Percentiles rank a stretch among this genome's conserved stretches.
These are phyloP conservation scores for Colletotrichum coccodes DNA, from an alignment of 2,329 filamentous ascomycete genomes.

Conservation along the genomic window DNA sequence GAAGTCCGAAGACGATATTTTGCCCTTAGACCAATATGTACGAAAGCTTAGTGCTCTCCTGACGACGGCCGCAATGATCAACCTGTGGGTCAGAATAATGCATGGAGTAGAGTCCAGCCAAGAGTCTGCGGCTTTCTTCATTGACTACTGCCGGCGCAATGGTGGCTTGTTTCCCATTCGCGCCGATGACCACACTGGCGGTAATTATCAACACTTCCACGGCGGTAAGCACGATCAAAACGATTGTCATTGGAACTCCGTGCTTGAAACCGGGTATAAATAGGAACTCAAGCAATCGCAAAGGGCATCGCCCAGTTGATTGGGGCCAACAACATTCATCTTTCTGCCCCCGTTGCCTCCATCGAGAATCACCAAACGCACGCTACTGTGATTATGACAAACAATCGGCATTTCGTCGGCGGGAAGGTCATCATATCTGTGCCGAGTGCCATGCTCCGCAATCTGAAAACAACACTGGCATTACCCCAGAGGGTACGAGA, in stretches of 20 bases:
- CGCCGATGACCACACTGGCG: constrained; percentile 46
- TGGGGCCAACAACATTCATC: constrained; percentile 33
- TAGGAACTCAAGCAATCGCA: constrained; percentile 37
- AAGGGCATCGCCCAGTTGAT: constrained; percentile 40
- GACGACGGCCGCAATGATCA: constrained; percentile 46
- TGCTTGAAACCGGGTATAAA: not conserved
- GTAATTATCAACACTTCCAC: constrained; percentile 46
- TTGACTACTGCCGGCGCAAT: constrained; percentile 50
- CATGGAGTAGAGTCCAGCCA: constrained; percentile 48
- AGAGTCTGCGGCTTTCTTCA: constrained; percentile 48
- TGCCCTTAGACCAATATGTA: constrained; percentile 47
- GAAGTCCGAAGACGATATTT: constrained; percentile 40
- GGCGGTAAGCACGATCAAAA: constrained; percentile 29
- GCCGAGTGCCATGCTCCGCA: constrained; percentile 56
- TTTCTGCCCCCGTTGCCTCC: constrained; percentile 37
- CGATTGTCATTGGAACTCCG: too few relatives aligned
- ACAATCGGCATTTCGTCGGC: constrained; percentile 40
- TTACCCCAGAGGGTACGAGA: constrained; percentile 48
- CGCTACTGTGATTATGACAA: constrained; percentile 35
- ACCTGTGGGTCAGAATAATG: constrained; percentile 49
- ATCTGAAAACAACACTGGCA: constrained; percentile 57
- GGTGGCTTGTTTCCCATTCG: constrained; percentile 45
- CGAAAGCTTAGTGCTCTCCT: constrained; percentile 42
- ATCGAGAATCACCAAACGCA: constrained; percentile 35
- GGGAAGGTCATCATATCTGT: constrained; percentile 58